phyloP scores from a whole-genome alignment of 805 yeast genomes.

The Candida morakotiae region DNA sequence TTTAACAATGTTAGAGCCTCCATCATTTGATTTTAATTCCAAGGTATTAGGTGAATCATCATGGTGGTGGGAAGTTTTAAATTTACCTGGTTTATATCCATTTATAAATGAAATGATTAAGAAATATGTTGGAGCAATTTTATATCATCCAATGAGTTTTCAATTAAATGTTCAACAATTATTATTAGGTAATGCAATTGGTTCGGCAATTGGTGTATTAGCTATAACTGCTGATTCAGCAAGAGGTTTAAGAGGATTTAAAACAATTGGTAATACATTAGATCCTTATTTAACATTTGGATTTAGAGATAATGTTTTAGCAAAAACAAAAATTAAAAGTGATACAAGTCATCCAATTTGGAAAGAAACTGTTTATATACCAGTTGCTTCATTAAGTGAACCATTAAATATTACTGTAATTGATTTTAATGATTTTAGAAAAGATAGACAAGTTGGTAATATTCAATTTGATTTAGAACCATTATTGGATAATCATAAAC shows the following conservation, averaged over 20 bases:
- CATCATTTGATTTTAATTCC: constrained; percentile 80
- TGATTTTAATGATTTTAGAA: constrained; percentile 76
- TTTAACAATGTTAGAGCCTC: constrained; percentile 80
- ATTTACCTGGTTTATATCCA: constrained; percentile 82
- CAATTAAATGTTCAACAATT: constrained; percentile 90
- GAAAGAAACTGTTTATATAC: constrained; percentile 73
- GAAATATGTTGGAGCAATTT: constrained; percentile 83
- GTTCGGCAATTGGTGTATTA: constrained; percentile 83
- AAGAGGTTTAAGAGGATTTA: constrained; percentile 62
- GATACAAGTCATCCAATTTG: constrained; percentile 75
- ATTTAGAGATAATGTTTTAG: constrained; percentile 53
- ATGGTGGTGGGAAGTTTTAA: constrained; percentile 82
- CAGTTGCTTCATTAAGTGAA: constrained; percentile 73
- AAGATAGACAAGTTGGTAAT: constrained; percentile 79
- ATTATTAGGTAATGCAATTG: constrained; percentile 73
- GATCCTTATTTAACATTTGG: constrained; percentile 87
- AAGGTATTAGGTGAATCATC: constrained; percentile 73
- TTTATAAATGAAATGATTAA: constrained; percentile 81
- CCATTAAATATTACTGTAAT: constrained; percentile 68
- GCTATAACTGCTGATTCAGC: constrained; percentile 68
- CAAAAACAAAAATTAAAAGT: constrained; percentile 62
- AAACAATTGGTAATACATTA: constrained; percentile 68
- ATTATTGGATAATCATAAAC: constrained; percentile 50
- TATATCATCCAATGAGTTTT: constrained; percentile 87
- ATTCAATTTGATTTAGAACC: constrained; percentile 69